Evolutionary conservation across 306 rosid species (phyloP), one percentile per base, ranked within the genome.

Genomic region (Astragalus glycyphyllos): DNA sequence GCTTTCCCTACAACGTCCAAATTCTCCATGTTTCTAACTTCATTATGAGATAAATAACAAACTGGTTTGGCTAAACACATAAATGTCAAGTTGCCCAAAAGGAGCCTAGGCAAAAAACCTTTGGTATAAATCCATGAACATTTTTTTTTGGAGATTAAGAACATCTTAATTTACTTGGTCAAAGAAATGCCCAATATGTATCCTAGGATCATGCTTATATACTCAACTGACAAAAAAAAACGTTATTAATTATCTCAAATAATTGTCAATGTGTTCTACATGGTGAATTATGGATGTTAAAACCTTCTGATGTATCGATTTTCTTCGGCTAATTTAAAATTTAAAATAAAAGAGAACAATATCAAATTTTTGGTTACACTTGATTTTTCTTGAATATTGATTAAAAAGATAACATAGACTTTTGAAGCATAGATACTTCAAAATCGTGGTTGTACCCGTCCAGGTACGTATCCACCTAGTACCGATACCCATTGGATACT

Each of bases 1-100:
- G 80, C 51, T 51, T 81, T 89, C 44, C 79, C 56, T 72, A 66
- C 84, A 58, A 84, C 84, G 8, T 79, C 91, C 8, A 70, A 53
- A 11, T 61, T 89, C 46, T 87, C 94, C 42, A 58, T 51, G 75
- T 70, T 75, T 82, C 86, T 80, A 70, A 71, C 69, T 1, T 23
- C 1, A 23, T 23, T 23, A 1, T 23, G 2, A 31, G 58, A 54
- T 16, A 46, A 66, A 32, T 35, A 45, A 16, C 23, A 60, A 41
- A 45, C 20, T 23, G 29, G 54, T 31, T 77, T 15, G 55, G 41
- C 53, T 68, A 5, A 11, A n/a, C 55, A 54, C 45, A 23, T 23
- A 23, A 23, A 23, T 23, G 29, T 23, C 2, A 23, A 23, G 29
- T 23, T 1, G 29, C 1, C 29, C 29, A 23, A 23, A 23, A 1